A percentile compares a stretch with the other conserved stretches of the same genome.
phyloP scores from a whole-genome alignment of 768 basidiomycete species.

The Hirschioporus abietinus region DNA sequence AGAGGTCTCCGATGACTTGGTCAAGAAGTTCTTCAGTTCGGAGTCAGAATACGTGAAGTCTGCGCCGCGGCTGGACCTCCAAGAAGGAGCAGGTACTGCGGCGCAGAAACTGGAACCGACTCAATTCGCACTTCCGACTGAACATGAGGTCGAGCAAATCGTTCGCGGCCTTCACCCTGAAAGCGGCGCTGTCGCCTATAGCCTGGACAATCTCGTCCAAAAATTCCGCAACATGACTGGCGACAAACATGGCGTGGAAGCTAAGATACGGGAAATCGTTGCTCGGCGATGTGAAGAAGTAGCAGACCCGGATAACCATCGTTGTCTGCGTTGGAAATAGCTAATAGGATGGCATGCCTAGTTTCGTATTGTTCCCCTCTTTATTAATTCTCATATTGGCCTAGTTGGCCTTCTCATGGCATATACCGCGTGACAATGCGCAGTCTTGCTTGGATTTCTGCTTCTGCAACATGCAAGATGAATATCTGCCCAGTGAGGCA shows the following conservation, averaged over 20 bases:
- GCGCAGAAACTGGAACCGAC: constrained; percentile 25
- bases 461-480: background rate
- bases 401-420: background rate
- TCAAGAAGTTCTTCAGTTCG: constrained; percentile 64
- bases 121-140: constrained; percentile 65
- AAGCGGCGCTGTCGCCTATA: constrained; percentile 58
- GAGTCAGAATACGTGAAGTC: constrained; percentile 42
- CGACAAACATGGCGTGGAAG: constrained; percentile 53
- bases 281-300: constrained; percentile 58
- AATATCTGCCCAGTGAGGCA: background rate
- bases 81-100: constrained; percentile 18
- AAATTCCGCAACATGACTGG: constrained; percentile 41
- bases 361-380: constrained; percentile 10
- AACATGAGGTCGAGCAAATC: constrained; percentile 61
- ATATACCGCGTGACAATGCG: background rate
- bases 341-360: constrained; percentile 20
- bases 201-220: constrained; percentile 55
- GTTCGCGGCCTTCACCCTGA: constrained; percentile 61
- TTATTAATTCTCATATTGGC: background rate
- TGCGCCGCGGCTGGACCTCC: constrained; percentile 22
- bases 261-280: constrained; percentile 77
- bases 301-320: constrained; percentile 53
- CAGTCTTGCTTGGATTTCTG: background rate
- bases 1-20: constrained; percentile 50
- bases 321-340: constrained; percentile 58